phyloP scores from a whole-genome alignment of 306 rosid genomes.

The Echinosophora koreensis region DNA sequence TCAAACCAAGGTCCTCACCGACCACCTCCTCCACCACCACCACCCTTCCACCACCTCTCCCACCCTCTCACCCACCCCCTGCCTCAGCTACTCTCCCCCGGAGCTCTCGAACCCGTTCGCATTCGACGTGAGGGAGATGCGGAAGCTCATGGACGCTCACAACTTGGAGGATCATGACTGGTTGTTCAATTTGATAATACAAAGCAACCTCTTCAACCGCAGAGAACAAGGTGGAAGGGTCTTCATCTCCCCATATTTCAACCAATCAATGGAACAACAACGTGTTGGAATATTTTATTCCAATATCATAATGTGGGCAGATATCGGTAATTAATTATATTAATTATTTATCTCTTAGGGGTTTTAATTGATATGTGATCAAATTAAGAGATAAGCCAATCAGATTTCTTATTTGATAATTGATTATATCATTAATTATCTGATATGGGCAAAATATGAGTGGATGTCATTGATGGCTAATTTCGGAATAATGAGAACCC shows the following conservation, averaged over 20 bases:
- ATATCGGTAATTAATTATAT: too few relatives aligned
- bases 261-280: conserved; percentile 90
- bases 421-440: too few relatives aligned
- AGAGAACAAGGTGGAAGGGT: conserved; percentile 56
- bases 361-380: too few relatives aligned
- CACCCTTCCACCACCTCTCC: background rate
- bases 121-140: conserved; percentile 68
- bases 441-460: too few relatives aligned
- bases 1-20: conserved; percentile 31
- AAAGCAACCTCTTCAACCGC: conserved; percentile 78
- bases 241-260: conserved; percentile 76
- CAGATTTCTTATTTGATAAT: too few relatives aligned
- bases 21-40: conserved; percentile 37
- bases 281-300: too few relatives aligned
- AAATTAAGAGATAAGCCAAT: too few relatives aligned
- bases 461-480: too few relatives aligned
- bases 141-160: conserved; percentile 72
- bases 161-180: conserved; percentile 80
- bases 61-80: background rate
- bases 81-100: conserved; percentile 49
- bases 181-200: conserved; percentile 66
- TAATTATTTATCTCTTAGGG: too few relatives aligned
- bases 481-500: too few relatives aligned
- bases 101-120: conserved; percentile 35
- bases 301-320: too few relatives aligned